phyloP scores from a whole-genome alignment of 2,329 filamentous ascomycete genomes.

The Penicillium sp. region DNA sequence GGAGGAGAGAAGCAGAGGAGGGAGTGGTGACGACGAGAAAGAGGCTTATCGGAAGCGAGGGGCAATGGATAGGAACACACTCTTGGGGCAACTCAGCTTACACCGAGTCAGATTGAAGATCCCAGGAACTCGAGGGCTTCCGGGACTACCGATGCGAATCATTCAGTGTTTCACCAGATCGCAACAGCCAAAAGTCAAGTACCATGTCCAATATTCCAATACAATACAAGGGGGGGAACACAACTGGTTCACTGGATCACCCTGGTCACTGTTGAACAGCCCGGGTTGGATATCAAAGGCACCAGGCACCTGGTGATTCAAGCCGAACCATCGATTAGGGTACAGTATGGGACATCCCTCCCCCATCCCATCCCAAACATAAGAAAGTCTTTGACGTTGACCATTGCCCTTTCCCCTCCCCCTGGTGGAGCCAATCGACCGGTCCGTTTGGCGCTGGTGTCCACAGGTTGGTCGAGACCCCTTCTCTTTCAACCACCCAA shows the following conservation, averaged over 20 bases:
- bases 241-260: background rate
- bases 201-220: background rate
- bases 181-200: background rate
- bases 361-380: background rate
- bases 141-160: constrained; percentile 31
- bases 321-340: constrained; percentile 7
- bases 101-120: constrained; percentile 14
- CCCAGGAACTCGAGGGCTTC: constrained; percentile 25
- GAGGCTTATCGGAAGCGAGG: constrained; percentile 41
- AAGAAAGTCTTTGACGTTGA: constrained; percentile 27
- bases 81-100: constrained; percentile 8
- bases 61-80: constrained; percentile 20
- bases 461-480: constrained; percentile 5
- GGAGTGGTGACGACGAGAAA: constrained; percentile 33
- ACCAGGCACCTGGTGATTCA: constrained; percentile 26
- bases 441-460: constrained; percentile 5
- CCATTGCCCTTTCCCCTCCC: background rate
- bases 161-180: constrained; percentile 30
- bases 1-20: constrained; percentile 13
- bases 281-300: constrained; percentile 20
- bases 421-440: constrained; percentile 7
- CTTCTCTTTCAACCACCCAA: too few species aligned
- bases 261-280: constrained; percentile 7
- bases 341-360: too few species aligned
- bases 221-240: background rate